Percentiles rank a stretch among this genome's conserved stretches.
Evolutionary conservation across 2,329 filamentous ascomycete species (phyloP).

Genomic region (Fusarium sp.): DNA sequence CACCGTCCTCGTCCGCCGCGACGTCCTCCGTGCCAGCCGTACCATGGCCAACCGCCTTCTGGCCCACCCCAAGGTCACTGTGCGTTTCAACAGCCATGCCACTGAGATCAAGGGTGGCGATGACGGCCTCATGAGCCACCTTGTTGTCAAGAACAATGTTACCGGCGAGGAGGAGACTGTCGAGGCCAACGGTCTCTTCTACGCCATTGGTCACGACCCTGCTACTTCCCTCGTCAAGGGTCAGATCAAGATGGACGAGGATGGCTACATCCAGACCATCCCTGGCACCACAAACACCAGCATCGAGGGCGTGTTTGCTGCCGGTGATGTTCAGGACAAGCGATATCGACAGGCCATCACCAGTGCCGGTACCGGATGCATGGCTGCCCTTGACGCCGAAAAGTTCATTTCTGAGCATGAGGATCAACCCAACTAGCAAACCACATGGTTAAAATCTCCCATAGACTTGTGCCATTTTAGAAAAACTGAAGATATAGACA

Average conservation of each 20-base stretch:
- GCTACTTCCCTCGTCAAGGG: constrained; percentile 92
- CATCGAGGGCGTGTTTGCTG: constrained; percentile 92
- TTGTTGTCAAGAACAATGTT: constrained; percentile 83
- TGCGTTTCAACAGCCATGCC: constrained; percentile 85
- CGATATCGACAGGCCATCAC: constrained; percentile 97
- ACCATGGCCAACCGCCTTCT: constrained; percentile 91
- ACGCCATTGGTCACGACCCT: constrained; percentile 96
- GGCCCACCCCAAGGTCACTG: constrained; percentile 88
- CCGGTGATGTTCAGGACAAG: constrained; percentile 99
- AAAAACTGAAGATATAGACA: constrained; percentile 33
- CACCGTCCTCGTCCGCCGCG: constrained; percentile 90
- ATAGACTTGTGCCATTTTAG: constrained; percentile 41
- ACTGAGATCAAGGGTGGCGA: constrained; percentile 87
- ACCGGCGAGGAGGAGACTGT: constrained; percentile 85
- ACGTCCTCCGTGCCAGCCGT: constrained; percentile 87
- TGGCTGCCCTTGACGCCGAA: constrained; percentile 95
- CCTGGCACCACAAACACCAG: constrained; percentile 91
- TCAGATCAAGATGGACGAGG: constrained; percentile 87
- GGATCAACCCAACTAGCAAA: constrained; percentile 30
- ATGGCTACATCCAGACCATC: constrained; percentile 91
- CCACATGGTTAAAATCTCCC: constrained; percentile 25
- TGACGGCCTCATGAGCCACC: constrained; percentile 87
- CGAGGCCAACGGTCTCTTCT: constrained; percentile 93
- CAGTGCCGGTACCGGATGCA: constrained; percentile 93
- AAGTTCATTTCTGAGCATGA: constrained; percentile 88